Evolutionary conservation across 192 early-diverging fungal genomes (phyloP).

Genomic region (Phycomyces nitens): DNA sequence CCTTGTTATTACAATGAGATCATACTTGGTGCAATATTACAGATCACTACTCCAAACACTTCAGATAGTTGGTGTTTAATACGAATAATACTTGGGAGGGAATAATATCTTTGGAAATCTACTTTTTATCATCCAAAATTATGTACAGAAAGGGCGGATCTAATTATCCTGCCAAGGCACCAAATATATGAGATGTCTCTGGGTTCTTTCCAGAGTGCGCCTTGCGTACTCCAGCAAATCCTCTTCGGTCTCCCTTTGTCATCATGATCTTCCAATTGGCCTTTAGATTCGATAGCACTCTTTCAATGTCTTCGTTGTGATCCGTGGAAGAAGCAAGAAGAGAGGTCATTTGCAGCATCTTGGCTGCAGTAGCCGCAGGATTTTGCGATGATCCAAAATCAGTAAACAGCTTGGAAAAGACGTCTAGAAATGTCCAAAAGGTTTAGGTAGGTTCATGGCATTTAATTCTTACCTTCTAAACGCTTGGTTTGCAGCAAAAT

Average conservation of each 20-base stretch:
- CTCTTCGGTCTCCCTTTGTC: constrained; percentile 48
- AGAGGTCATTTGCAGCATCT: constrained; percentile 71
- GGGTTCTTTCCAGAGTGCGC: not conserved
- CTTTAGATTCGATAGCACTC: constrained; percentile 48
- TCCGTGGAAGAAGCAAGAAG: constrained; percentile 53
- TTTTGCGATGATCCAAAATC: constrained; percentile 65
- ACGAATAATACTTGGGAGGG: too few species aligned
- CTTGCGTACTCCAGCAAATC: constrained; percentile 46
- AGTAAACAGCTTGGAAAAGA: constrained; percentile 58
- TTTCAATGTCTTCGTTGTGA: constrained; percentile 47
- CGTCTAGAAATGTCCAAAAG: constrained; percentile 38
- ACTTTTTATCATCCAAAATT: too few species aligned
- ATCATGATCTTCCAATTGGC: constrained; percentile 58
- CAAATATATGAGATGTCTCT: constrained; percentile 12
- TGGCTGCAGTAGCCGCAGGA: constrained; percentile 59
- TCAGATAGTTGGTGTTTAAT: too few species aligned
- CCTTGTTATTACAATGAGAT: too few species aligned
- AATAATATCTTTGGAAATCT: too few species aligned
- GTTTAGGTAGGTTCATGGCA: not conserved
- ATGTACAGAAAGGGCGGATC: not conserved
- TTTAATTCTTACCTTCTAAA: constrained; percentile 52
- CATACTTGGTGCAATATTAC: too few species aligned
- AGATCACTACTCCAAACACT: too few species aligned
- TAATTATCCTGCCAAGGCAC: constrained; percentile 5
- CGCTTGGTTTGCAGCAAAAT: constrained; percentile 58